Percentiles rank a stretch among this genome's conserved stretches.
Conservation (phyloP, 352 stramenopile species). For the Phytophthora syringae region DNA sequence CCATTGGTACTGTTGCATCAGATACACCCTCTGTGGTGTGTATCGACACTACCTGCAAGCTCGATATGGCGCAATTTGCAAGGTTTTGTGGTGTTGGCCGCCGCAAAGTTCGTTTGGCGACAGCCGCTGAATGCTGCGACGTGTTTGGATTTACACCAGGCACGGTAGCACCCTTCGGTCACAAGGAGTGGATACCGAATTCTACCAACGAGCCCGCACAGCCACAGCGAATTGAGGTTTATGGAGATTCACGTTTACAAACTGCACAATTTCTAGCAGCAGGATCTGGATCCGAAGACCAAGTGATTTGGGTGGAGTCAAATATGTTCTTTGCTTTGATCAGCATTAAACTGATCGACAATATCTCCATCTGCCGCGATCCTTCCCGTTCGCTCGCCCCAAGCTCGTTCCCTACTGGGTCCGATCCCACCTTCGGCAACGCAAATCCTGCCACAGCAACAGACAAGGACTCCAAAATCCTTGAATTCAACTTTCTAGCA, state of each 20-base stretch:
- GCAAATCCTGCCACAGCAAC: not conserved
- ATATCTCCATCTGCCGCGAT: constrained; percentile 33
- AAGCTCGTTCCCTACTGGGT: constrained; percentile 1
- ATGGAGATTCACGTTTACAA: constrained; percentile 42
- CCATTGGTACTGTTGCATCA: constrained; percentile 26
- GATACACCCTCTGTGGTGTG: constrained; percentile 56
- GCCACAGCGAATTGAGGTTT: constrained; percentile 35
- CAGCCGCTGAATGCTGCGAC: constrained; percentile 50
- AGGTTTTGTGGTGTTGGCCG: constrained; percentile 53
- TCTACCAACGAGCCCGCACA: not conserved
- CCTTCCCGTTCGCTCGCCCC: not conserved
- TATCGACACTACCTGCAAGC: constrained; percentile 57
- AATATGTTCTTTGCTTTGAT: constrained; percentile 52
- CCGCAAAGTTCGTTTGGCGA: constrained; percentile 73
- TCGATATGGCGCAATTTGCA: constrained; percentile 59
- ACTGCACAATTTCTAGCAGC: constrained; percentile 40
- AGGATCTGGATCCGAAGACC: constrained; percentile 53
- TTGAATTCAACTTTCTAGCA: constrained; percentile 71
- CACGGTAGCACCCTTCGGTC: constrained; percentile 68
- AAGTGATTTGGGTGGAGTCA: constrained; percentile 52
- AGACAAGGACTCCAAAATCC: constrained; percentile 13
- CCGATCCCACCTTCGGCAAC: not conserved
- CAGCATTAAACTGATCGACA: constrained; percentile 30
- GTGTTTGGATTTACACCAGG: constrained; percentile 71
- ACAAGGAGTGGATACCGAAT: constrained; percentile 19